Percentiles rank a stretch among this genome's conserved stretches.
These are phyloP conservation scores for Trifolium pratense DNA, from an alignment of 306 rosid genomes.

Conservation along the genomic window DNA sequence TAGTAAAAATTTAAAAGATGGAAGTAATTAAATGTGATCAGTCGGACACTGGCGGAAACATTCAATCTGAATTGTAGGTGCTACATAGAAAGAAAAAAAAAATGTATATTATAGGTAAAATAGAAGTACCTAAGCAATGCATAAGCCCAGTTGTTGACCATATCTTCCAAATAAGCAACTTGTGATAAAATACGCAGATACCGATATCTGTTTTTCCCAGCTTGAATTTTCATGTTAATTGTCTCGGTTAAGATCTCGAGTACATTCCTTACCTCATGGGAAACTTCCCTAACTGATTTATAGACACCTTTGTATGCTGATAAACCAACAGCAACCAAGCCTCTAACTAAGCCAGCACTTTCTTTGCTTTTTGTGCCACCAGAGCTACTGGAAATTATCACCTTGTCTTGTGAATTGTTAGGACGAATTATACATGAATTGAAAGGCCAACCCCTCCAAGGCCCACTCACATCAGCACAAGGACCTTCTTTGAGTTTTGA, in stretches of 20 bases:
- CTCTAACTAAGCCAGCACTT: constrained; percentile 71
- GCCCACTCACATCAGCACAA: constrained; percentile 81
- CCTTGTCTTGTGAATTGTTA: constrained; percentile 55
- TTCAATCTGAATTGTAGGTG: neutral
- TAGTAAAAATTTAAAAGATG: neutral
- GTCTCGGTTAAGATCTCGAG: constrained; percentile 73
- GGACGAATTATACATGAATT: constrained; percentile 89
- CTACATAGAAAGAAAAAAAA: constrained; percentile 1
- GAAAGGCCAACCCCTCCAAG: constrained; percentile 99
- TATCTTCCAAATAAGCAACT: constrained; percentile 94
- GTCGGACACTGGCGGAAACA: neutral
- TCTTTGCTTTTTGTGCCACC: constrained; percentile 64
- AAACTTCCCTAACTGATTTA: constrained; percentile 81
- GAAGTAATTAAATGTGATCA: neutral
- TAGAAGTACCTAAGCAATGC: constrained; percentile 72
- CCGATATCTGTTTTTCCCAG: constrained; percentile 81
- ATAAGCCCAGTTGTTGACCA: constrained; percentile 89
- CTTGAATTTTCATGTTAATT: constrained; percentile 66
- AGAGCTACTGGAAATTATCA: constrained; percentile 49
- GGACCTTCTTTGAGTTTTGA: constrained; percentile 94
- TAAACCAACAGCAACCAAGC: constrained; percentile 89
- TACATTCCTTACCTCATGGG: constrained; percentile 76
- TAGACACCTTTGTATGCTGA: constrained; percentile 85
- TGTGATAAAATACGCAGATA: constrained; percentile 84
- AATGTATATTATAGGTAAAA: constrained; percentile 20